These are phyloP conservation scores for Peltaster fructicola DNA, from an alignment of 2,329 filamentous ascomycete genomes.

Conservation along the genomic window DNA sequence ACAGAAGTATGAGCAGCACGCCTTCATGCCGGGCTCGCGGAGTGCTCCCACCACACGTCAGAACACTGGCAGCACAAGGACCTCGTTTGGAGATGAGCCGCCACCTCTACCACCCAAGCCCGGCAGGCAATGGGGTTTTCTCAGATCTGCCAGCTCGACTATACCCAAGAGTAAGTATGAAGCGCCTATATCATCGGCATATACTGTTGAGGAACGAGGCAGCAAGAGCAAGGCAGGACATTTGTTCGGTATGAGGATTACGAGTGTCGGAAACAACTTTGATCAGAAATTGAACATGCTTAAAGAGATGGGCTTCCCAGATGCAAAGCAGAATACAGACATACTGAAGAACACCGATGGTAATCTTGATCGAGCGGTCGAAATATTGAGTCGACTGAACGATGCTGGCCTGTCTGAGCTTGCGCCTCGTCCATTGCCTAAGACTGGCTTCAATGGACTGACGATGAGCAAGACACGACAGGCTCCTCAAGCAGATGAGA, in stretches of 20 bases:
- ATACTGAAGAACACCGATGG: constrained; percentile 71
- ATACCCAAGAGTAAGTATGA: too few species aligned
- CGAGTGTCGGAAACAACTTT: constrained; percentile 44
- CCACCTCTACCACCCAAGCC: constrained; percentile 44
- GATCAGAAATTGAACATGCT: constrained; percentile 63
- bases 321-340: constrained; percentile 63
- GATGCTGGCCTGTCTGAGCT: constrained; percentile 38
- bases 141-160: constrained; percentile 53
- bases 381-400: constrained; percentile 66
- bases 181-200: constrained; percentile 20
- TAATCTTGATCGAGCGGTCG: constrained; percentile 70
- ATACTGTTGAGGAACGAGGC: constrained; percentile 11
- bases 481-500: constrained; percentile 6
- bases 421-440: constrained; percentile 23
- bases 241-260: constrained; percentile 20
- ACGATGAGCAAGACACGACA: constrained; percentile 23
- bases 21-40: constrained; percentile 26
- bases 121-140: constrained; percentile 42
- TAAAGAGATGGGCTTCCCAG: constrained; percentile 79
- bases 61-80: constrained; percentile 38
- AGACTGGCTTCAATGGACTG: constrained; percentile 26
- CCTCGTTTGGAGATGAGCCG: constrained; percentile 34
- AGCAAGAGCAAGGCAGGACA: constrained; percentile 38
- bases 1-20: constrained; percentile 69
- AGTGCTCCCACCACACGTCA: constrained; percentile 22